A percentile compares a stretch with the other conserved stretches of the same genome.
Conservation (phyloP, 768 basidiomycete species). For the Lactifluus volemus region DNA sequence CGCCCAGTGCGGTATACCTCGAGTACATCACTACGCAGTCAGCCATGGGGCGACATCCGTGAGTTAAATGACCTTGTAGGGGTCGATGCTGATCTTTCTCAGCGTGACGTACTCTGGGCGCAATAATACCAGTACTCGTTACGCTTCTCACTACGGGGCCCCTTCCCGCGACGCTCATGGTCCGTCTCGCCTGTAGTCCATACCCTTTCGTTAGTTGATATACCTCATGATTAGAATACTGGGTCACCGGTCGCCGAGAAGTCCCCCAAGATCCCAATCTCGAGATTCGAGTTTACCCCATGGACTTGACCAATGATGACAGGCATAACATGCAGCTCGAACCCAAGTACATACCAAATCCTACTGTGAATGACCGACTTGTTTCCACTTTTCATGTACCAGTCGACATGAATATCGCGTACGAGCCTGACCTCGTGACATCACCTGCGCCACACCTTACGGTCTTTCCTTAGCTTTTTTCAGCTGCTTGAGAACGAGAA, state of each 20-base stretch:
- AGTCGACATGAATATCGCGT: not conserved
- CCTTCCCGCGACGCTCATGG: not conserved
- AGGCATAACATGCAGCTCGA: constrained; percentile 7
- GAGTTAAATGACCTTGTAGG: not conserved
- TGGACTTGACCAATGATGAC: constrained; percentile 11
- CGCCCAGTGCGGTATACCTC: not conserved
- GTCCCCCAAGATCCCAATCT: not conserved
- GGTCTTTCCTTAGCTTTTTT: not conserved
- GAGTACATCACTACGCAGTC: not conserved
- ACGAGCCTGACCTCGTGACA: not conserved
- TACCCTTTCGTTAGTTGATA: not conserved
- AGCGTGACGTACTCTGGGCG: not conserved
- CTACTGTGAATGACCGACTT: not conserved
- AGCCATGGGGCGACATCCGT: not conserved
- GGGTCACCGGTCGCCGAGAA: constrained; percentile 3
- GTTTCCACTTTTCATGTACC: not conserved
- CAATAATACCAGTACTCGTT: not conserved
- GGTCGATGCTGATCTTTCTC: not conserved
- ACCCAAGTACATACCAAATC: constrained; percentile 1
- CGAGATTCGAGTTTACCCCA: not conserved
- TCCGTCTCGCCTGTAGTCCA: not conserved
- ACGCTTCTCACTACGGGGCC: not conserved
- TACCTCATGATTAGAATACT: not conserved
- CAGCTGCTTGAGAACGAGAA: constrained; percentile 13
- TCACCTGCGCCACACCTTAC: not conserved